Evolutionary conservation across 1,284 basidiomycete genomes (phyloP).

Genomic region (Puccinia triticina): DNA sequence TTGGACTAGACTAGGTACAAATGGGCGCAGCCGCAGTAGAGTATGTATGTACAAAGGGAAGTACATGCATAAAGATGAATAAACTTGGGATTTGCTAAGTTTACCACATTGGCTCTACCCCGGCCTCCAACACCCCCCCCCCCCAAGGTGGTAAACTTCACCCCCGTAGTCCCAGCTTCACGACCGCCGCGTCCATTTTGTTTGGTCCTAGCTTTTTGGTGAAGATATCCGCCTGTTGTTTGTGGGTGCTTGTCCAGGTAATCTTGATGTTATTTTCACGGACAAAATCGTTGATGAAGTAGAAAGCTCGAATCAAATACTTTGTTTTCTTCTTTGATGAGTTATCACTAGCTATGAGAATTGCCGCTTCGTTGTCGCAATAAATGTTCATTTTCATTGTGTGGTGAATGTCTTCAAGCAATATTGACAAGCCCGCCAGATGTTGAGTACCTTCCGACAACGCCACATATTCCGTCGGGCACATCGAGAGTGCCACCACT

Average conservation of each 20-base stretch:
- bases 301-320: no score
- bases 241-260: background rate
- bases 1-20: no score
- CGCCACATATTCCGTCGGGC: conserved; percentile 12
- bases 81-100: no score
- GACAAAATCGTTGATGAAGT: no score
- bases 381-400: background rate
- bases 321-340: background rate
- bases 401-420: background rate
- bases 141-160: no score
- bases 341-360: background rate
- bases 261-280: no score
- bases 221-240: conserved; percentile 10
- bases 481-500: conserved; percentile 12
- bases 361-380: conserved; percentile 24
- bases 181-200: background rate
- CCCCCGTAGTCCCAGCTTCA: background rate
- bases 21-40: no score
- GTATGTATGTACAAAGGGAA: no score
- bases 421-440: background rate
- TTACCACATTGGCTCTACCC: no score
- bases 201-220: conserved; percentile 9
- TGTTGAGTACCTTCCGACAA: background rate
- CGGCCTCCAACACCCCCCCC: no score
- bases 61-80: no score